Evolutionary conservation across 2,329 filamentous ascomycete species (phyloP).

Genomic region (Venturiaceae sp.): DNA sequence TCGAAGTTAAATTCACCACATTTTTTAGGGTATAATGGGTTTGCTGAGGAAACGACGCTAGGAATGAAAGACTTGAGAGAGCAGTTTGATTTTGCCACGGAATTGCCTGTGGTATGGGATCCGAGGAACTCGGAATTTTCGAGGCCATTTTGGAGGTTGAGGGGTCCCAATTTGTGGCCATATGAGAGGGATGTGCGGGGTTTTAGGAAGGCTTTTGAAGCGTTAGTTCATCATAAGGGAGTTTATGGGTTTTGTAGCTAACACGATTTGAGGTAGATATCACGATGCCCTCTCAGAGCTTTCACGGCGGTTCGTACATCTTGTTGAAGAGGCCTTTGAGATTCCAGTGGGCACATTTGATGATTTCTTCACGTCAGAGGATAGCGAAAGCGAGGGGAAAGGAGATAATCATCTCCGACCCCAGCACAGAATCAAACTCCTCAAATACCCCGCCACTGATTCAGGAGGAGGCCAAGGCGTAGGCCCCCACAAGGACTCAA

Average conservation of each 20-base stretch:
- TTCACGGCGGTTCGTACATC: slow-evolving; percentile 43
- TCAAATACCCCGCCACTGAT: slow-evolving; percentile 38
- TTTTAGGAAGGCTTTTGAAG: slow-evolving; percentile 20
- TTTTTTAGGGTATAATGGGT: slow-evolving; percentile 49
- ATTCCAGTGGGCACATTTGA: slow-evolving; percentile 39
- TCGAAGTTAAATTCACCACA: slow-evolving; percentile 46
- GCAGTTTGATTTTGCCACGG: slow-evolving; percentile 52
- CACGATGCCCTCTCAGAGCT: slow-evolving; percentile 41
- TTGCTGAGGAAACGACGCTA: slow-evolving; percentile 46
- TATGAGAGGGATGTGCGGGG: slow-evolving; percentile 17
- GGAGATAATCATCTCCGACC: slow-evolving; percentile 15
- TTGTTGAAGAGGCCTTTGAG: slow-evolving; percentile 46
- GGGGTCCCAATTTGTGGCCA: slow-evolving; percentile 29
- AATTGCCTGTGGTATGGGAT: slow-evolving; percentile 32
- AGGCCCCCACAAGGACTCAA: slow-evolving; percentile 53
- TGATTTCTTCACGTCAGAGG: slow-evolving; percentile 29
- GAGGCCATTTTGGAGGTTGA: slow-evolving; percentile 29
- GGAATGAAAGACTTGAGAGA: slow-evolving; percentile 43
- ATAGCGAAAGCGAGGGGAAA: background rate
- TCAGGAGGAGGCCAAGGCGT: slow-evolving; percentile 39
- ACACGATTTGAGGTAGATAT: slow-evolving; percentile 26
- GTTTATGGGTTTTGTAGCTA: slow-evolving; percentile 3
- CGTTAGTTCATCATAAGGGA: slow-evolving; percentile 14
- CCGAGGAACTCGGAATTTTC: slow-evolving; percentile 19
- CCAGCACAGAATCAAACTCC: slow-evolving; percentile 51